phyloP scores from a whole-genome alignment of 169 alveolate genomes.

The Perkinsus olseni region DNA sequence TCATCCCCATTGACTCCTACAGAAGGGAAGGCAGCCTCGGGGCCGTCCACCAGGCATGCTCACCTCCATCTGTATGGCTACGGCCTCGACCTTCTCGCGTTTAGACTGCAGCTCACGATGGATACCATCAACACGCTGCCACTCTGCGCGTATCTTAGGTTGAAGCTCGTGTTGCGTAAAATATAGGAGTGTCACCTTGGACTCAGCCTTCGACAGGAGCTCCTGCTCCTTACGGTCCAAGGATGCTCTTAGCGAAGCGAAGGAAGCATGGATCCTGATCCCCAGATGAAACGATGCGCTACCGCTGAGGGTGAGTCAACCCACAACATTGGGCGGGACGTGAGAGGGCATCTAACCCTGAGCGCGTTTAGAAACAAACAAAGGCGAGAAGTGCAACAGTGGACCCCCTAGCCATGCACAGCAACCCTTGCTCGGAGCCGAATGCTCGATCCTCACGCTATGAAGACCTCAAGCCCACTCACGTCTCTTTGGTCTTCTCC shows the following conservation, averaged over 20 bases:
- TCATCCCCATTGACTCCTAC: neutral
- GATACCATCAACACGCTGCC: neutral
- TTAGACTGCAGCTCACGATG: neutral
- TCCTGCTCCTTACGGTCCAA: neutral
- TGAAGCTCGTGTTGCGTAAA: neutral
- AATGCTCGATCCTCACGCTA: neutral
- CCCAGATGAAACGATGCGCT: too few relatives aligned
- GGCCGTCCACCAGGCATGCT: neutral
- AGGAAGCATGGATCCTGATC: neutral
- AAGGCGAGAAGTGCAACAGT: too few relatives aligned
- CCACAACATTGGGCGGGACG: too few relatives aligned
- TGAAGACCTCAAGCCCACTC: neutral
- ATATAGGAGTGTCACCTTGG: neutral
- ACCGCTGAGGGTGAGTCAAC: too few relatives aligned
- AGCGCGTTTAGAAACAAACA: too few relatives aligned
- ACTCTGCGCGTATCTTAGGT: neutral
- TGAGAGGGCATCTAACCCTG: too few relatives aligned
- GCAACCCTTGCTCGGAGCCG: too few relatives aligned
- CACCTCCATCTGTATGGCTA: neutral
- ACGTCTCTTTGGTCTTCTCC: neutral
- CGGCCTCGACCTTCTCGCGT: neutral
- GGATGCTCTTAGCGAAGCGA: neutral
- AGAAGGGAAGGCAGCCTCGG: neutral
- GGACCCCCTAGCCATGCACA: too few relatives aligned
- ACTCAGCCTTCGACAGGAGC: neutral